Evolutionary conservation across 2,329 filamentous ascomycete species (phyloP).

Genomic region (Neofusicoccum sp.): DNA sequence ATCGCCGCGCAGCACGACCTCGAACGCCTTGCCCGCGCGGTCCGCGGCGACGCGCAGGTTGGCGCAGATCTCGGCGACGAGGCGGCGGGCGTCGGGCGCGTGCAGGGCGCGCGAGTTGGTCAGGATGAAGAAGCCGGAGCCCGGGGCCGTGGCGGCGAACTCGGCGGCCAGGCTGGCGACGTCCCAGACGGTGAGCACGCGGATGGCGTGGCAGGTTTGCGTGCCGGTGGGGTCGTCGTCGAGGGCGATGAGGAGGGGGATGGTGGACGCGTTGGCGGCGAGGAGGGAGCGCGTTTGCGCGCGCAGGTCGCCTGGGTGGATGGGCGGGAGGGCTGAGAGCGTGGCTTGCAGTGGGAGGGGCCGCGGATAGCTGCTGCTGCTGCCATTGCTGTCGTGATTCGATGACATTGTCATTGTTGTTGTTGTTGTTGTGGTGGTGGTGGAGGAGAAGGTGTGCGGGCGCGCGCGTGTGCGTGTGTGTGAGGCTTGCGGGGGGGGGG

Average conservation of each 20-base stretch:
- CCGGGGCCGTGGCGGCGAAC: conserved; percentile 42
- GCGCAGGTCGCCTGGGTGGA: conserved; percentile 25
- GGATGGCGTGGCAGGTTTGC: conserved; percentile 62
- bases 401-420: neutral
- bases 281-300: conserved; percentile 28
- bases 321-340: conserved; percentile 27
- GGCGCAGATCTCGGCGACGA: conserved; percentile 55
- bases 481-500: too few relatives aligned
- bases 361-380: neutral
- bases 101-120: conserved; percentile 62
- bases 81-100: conserved; percentile 48
- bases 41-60: conserved; percentile 52
- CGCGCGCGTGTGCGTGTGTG: too few relatives aligned
- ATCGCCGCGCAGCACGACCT: conserved; percentile 61
- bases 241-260: conserved; percentile 42
- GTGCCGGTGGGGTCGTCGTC: conserved; percentile 65
- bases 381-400: neutral
- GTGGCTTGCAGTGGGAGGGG: conserved; percentile 23
- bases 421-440: neutral
- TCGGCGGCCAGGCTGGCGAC: conserved; percentile 47
- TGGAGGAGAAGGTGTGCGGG: neutral
- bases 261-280: conserved; percentile 25
- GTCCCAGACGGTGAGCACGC: conserved; percentile 59
- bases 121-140: conserved; percentile 61
- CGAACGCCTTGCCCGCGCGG: conserved; percentile 46